A percentile compares a stretch with the other conserved stretches of the same genome.
These are phyloP conservation scores for Calonectria pauciramosa DNA, from an alignment of 2,329 filamentous ascomycete genomes.

Conservation along the genomic window DNA sequence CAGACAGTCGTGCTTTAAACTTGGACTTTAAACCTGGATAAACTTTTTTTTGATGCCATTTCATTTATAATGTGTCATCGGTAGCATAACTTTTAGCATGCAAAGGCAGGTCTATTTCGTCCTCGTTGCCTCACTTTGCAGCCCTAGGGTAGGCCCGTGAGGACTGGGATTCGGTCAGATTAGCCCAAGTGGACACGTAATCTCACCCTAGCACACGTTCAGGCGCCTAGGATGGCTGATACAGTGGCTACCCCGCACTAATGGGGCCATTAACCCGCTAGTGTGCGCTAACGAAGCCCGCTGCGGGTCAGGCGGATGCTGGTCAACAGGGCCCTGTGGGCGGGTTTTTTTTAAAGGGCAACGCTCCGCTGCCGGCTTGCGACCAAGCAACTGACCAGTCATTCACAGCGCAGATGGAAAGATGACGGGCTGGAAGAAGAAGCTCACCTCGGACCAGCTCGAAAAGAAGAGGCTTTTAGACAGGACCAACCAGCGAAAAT, in stretches of 20 bases:
- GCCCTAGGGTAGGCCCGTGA: not conserved
- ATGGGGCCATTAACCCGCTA: not conserved
- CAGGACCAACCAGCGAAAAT: not conserved
- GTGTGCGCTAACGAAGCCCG: not conserved
- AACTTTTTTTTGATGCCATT: not conserved
- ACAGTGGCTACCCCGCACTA: not conserved
- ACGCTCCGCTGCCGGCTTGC: not conserved
- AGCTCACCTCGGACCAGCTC: not conserved
- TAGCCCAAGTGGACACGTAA: not conserved
- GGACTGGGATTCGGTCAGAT: not conserved
- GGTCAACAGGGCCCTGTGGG: not conserved
- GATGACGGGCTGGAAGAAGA: not conserved
- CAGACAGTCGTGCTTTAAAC: not conserved
- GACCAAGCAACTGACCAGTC: not conserved
- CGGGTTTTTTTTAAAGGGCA: not conserved
- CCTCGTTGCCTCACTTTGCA: not conserved
- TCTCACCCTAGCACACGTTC: not conserved
- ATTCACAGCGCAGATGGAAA: not conserved
- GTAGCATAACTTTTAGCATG: not conserved
- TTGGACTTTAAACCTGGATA: no score
- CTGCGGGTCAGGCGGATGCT: not conserved
- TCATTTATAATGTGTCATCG: no score
- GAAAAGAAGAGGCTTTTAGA: not conserved
- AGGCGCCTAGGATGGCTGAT: not conserved
- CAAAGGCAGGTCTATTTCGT: not conserved